phyloP scores from a whole-genome alignment of 352 stramenopile species.

The Phytophthora crassamura region DNA sequence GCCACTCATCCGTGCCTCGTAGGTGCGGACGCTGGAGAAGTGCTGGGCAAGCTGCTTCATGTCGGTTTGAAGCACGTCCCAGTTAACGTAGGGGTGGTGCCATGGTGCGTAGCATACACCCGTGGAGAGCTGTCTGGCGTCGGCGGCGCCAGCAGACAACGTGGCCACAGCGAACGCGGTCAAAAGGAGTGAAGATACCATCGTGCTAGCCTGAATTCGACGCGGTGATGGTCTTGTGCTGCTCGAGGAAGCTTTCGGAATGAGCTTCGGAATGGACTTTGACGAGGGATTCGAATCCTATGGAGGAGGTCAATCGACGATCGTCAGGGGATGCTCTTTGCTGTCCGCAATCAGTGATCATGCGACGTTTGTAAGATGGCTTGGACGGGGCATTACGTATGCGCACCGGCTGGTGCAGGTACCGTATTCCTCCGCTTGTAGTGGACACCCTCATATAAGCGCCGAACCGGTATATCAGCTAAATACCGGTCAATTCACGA shows the following conservation, averaged over 20 bases:
- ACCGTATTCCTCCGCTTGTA: too few species aligned
- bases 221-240: background rate
- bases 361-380: too few species aligned
- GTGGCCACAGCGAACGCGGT: background rate
- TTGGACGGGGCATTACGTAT: too few species aligned
- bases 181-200: background rate
- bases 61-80: constrained; percentile 37
- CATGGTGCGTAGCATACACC: constrained; percentile 65
- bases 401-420: too few species aligned
- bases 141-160: background rate
- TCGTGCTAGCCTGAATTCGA: background rate
- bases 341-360: too few species aligned
- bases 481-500: too few species aligned
- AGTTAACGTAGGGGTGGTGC: constrained; percentile 49
- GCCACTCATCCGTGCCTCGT: constrained; percentile 54
- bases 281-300: constrained; percentile 2
- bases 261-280: background rate
- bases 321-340: background rate
- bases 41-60: constrained; percentile 39
- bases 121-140: background rate
- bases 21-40: constrained; percentile 63
- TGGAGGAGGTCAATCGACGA: background rate
- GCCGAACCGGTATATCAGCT: too few species aligned
- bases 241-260: constrained; percentile 6
- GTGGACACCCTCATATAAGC: too few species aligned